These are phyloP conservation scores for Posidonia oceanica DNA, from an alignment of 116 monocot species.

Conservation along the genomic window DNA sequence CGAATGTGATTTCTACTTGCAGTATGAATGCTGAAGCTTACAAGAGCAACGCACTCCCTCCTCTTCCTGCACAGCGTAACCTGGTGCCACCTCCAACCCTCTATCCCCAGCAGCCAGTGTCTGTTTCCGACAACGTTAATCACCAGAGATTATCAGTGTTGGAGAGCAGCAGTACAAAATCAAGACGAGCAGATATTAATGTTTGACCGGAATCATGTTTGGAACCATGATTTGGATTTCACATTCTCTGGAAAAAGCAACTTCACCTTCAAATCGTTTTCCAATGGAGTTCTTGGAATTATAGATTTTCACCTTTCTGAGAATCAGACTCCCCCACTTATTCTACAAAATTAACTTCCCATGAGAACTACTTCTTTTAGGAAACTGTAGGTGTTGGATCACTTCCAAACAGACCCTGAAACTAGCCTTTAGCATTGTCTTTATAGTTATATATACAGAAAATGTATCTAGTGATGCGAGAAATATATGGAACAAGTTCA, in stretches of 20 bases:
- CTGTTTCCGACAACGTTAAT: conserved; percentile 38
- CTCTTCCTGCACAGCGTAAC: conserved; percentile 76
- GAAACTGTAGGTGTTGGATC: neutral
- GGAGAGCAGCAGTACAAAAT: conserved; percentile 27
- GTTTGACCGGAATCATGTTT: conserved; percentile 28
- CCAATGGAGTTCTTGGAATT: neutral
- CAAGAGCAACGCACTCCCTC: conserved; percentile 54
- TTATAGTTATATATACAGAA: neutral
- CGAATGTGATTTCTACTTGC: conserved; percentile 7
- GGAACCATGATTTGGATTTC: neutral
- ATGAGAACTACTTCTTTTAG: too few species aligned
- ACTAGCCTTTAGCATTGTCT: neutral
- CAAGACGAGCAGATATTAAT: conserved; percentile 59
- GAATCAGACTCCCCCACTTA: too few species aligned
- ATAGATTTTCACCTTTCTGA: too few species aligned
- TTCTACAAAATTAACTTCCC: too few species aligned
- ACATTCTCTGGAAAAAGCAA: neutral
- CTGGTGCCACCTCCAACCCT: conserved; percentile 67
- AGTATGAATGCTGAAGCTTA: conserved; percentile 39
- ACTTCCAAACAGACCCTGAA: neutral
- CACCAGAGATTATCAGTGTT: conserved; percentile 29
- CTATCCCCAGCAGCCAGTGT: conserved; percentile 83
- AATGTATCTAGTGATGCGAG: neutral
- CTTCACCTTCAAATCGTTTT: neutral
- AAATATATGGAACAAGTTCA: neutral